Conservation (phyloP, 345 rosid species). For the Lagerstroemia speciosa region DNA sequence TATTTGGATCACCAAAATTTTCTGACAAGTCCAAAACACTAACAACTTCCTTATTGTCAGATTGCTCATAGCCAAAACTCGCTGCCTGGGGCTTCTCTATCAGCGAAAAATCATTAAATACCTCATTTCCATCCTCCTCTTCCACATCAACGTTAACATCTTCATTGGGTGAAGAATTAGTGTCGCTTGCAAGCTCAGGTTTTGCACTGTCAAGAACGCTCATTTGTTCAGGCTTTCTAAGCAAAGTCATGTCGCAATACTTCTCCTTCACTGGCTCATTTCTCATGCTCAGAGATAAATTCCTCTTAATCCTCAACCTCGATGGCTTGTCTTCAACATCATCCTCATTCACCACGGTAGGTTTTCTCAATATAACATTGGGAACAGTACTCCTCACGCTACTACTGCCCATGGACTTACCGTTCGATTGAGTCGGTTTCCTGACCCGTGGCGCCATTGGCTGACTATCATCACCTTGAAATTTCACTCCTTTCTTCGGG, state of each 20-base stretch:
- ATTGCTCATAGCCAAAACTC: too few species aligned
- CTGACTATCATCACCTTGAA: conserved; percentile 29
- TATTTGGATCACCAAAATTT: conserved; percentile 13
- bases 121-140: neutral
- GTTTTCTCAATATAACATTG: conserved; percentile 82
- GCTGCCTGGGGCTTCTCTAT: conserved; percentile 3
- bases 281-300: conserved; percentile 59
- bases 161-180: conserved; percentile 3
- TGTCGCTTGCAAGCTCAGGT: conserved; percentile 16
- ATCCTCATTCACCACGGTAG: conserved; percentile 40
- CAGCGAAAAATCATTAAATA: neutral
- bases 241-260: conserved; percentile 64
- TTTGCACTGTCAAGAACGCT: conserved; percentile 12
- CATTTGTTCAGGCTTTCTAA: conserved; percentile 22
- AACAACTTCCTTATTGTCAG: neutral
- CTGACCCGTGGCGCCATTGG: conserved; percentile 23
- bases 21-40: neutral
- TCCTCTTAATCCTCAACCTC: conserved; percentile 49
- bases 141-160: neutral
- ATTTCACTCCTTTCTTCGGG: conserved; percentile 54
- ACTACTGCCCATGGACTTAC: conserved; percentile 26
- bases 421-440: conserved; percentile 32
- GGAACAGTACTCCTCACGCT: conserved; percentile 44
- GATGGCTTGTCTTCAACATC: conserved; percentile 48
- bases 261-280: conserved; percentile 42